phyloP scores from a whole-genome alignment of 164 flowering plant species.

The Umbilicus rupestris region DNA sequence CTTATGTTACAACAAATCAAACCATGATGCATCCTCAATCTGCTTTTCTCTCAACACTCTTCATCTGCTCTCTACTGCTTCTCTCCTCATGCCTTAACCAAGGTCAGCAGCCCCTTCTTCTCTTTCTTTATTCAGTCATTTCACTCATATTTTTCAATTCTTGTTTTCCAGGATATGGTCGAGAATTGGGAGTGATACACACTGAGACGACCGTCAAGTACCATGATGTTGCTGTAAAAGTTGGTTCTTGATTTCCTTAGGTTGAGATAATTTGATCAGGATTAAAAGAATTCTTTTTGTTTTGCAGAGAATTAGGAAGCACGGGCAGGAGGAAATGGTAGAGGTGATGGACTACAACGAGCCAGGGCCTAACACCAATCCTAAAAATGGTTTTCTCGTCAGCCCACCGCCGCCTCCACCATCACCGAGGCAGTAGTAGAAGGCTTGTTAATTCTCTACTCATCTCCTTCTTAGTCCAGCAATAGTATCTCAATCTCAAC shows the following conservation, averaged over 20 bases:
- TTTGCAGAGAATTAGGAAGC: constrained; percentile 15
- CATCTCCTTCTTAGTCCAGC: no score
- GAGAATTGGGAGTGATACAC: background rate
- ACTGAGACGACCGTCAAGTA: background rate
- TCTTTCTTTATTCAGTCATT: background rate
- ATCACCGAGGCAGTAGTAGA: background rate
- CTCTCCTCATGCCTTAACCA: background rate
- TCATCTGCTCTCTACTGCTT: background rate
- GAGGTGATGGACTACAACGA: constrained; percentile 25
- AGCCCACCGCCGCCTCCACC: constrained; percentile 20
- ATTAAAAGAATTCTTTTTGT: background rate
- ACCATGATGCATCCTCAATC: background rate
- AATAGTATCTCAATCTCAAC: no score
- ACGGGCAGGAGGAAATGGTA: constrained; percentile 20
- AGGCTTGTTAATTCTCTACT: no score
- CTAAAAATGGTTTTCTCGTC: constrained; percentile 17
- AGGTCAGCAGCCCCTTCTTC: background rate
- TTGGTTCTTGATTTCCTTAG: no score
- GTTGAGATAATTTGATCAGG: no score
- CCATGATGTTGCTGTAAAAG: background rate
- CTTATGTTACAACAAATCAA: background rate
- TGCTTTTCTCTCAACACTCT: background rate
- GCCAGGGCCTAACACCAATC: constrained; percentile 28
- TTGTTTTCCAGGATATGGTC: background rate
- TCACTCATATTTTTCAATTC: background rate